Percentiles rank a stretch among this genome's conserved stretches.
phyloP scores from a whole-genome alignment of 257 asterid species.

The Schizonepeta tenuifolia region DNA sequence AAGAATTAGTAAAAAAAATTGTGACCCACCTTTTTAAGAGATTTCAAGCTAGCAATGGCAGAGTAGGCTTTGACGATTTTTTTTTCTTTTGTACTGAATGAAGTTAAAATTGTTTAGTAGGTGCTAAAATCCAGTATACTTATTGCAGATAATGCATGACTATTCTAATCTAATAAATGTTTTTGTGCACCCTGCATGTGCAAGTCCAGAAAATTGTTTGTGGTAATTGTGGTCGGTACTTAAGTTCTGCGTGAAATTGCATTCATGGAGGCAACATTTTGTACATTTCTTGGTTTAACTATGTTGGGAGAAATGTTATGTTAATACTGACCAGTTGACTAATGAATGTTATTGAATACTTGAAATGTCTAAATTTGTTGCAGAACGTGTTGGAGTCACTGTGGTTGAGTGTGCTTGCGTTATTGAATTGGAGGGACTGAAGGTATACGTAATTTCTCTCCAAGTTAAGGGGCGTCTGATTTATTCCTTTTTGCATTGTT shows the following conservation, averaged over 20 bases:
- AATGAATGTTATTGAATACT: neutral
- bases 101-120: neutral
- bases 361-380: slow-evolving; percentile 39
- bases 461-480: neutral
- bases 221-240: neutral
- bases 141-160: neutral
- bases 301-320: neutral
- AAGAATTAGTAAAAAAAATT: no score
- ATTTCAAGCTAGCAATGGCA: neutral
- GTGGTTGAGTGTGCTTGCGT: slow-evolving; percentile 93
- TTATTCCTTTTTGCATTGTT: neutral
- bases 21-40: neutral
- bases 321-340: neutral
- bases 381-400: slow-evolving; percentile 83
- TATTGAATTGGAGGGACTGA: slow-evolving; percentile 79
- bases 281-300: neutral
- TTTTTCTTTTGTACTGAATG: neutral
- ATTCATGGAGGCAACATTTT: neutral
- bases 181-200: neutral
- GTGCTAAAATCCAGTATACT: no score
- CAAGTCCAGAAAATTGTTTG: neutral
- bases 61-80: neutral
- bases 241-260: neutral
- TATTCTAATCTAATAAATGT: neutral
- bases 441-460: slow-evolving; percentile 60